A percentile compares a stretch with the other conserved stretches of the same genome.
Conservation (phyloP, 116 monocot species). For the Trichopus zeylanicus region DNA sequence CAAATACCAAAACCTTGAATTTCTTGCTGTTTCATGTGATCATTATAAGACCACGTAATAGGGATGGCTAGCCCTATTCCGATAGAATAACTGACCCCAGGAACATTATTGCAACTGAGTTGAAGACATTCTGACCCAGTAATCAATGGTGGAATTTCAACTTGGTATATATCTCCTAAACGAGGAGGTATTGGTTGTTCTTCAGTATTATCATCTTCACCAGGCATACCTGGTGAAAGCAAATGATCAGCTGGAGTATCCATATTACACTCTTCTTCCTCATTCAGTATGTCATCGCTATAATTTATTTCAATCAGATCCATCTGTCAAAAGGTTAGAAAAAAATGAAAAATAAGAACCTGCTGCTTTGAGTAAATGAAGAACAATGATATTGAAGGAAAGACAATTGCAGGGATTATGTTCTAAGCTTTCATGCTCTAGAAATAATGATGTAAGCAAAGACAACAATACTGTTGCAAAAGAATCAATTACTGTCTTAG, state of each 20-base stretch:
- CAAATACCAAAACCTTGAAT: not conserved
- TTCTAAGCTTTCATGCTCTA: too few relatives aligned
- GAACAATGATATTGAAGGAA: too few relatives aligned
- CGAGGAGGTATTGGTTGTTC: constrained; percentile 14
- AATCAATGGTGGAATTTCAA: constrained; percentile 33
- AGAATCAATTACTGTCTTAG: not conserved
- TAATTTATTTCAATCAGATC: constrained; percentile 11
- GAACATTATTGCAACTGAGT: not conserved
- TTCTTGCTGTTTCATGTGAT: constrained; percentile 8
- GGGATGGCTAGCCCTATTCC: constrained; percentile 46
- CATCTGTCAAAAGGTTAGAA: constrained; percentile 17
- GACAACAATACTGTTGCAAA: not conserved
- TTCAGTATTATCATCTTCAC: constrained; percentile 16
- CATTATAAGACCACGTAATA: constrained; percentile 35
- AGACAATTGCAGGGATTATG: not conserved
- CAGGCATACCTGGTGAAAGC: constrained; percentile 7
- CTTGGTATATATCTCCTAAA: constrained; percentile 21
- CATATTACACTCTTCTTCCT: constrained; percentile 4
- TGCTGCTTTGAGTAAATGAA: too few relatives aligned
- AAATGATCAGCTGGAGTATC: not conserved
- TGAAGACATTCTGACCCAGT: constrained; percentile 18
- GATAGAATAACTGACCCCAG: constrained; percentile 12
- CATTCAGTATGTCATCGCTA: constrained; percentile 9
- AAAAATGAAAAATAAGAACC: not conserved
- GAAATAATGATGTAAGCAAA: not conserved